Conservation (phyloP, 805 yeast genomes). For the Metschnikowia cubensis region DNA sequence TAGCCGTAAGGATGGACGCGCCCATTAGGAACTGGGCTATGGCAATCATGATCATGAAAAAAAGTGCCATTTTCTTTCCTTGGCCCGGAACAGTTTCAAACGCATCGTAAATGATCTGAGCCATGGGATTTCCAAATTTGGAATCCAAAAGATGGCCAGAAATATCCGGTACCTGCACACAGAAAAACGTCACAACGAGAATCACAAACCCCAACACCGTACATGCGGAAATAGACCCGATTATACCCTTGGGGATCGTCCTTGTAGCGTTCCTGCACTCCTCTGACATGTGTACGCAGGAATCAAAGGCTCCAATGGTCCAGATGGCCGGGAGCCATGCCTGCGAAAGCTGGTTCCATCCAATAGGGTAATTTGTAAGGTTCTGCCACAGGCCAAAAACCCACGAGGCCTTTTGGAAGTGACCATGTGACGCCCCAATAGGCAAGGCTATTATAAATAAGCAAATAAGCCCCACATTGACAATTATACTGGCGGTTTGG, state of each 20-base stretch:
- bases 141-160: constrained; percentile 19
- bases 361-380: constrained; percentile 52
- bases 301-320: constrained; percentile 73
- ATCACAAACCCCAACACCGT: constrained; percentile 57
- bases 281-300: constrained; percentile 70
- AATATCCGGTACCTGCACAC: constrained; percentile 45
- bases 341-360: constrained; percentile 46
- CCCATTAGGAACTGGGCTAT: constrained; percentile 67
- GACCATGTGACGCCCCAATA: constrained; percentile 43
- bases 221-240: constrained; percentile 55
- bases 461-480: constrained; percentile 50
- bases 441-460: constrained; percentile 63
- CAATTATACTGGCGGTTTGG: constrained; percentile 55
- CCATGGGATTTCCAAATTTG: constrained; percentile 53
- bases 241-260: constrained; percentile 64
- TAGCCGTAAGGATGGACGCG: constrained; percentile 56
- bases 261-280: constrained; percentile 61
- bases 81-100: constrained; percentile 26
- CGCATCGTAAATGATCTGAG: constrained; percentile 59
- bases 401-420: constrained; percentile 46
- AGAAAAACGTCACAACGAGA: constrained; percentile 50
- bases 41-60: constrained; percentile 55
- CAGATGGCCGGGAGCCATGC: constrained; percentile 66
- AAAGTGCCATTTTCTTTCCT: constrained; percentile 63
- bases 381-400: constrained; percentile 55